Conservation (phyloP, 768 basidiomycete species). For the Butyriboletus loyo region DNA sequence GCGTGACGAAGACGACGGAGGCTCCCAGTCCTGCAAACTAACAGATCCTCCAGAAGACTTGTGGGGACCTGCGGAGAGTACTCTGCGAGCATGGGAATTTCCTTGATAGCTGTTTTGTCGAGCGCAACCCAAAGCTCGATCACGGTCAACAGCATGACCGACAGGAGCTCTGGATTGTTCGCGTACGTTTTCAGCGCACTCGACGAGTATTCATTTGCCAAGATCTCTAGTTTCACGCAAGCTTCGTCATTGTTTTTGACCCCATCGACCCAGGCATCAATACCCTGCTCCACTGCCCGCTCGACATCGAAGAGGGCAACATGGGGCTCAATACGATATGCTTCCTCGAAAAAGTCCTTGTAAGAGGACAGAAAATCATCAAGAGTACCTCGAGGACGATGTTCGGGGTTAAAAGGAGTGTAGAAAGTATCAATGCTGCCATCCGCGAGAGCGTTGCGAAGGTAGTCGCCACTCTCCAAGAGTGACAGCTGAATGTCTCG, state of each 20-base stretch:
- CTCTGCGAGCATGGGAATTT: conserved; percentile 26
- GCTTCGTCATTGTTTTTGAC: conserved; percentile 11
- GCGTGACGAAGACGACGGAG: conserved; percentile 30
- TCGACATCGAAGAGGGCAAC: background rate
- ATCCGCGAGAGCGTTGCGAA: conserved; percentile 20
- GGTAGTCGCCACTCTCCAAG: conserved; percentile 23
- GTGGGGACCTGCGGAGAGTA: conserved; percentile 35
- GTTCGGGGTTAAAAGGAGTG: background rate
- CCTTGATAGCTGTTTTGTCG: conserved; percentile 23
- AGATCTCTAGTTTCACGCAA: conserved; percentile 20
- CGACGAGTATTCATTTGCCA: conserved; percentile 27
- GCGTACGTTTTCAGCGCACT: conserved; percentile 28
- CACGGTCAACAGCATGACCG: conserved; percentile 40
- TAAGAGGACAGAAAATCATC: background rate
- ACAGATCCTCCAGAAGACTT: conserved; percentile 25
- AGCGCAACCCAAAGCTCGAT: conserved; percentile 39
- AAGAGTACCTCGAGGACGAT: conserved; percentile 11
- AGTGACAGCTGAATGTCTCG: conserved; percentile 37
- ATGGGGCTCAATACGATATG: background rate
- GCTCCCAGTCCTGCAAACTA: conserved; percentile 28
- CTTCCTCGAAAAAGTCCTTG: background rate
- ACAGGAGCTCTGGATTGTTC: conserved; percentile 37
- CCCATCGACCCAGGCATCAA: conserved; percentile 35
- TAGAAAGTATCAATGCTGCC: background rate
- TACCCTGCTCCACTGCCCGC: conserved; percentile 24